phyloP scores from a whole-genome alignment of 768 basidiomycete species.

The Lentinula sp. region DNA sequence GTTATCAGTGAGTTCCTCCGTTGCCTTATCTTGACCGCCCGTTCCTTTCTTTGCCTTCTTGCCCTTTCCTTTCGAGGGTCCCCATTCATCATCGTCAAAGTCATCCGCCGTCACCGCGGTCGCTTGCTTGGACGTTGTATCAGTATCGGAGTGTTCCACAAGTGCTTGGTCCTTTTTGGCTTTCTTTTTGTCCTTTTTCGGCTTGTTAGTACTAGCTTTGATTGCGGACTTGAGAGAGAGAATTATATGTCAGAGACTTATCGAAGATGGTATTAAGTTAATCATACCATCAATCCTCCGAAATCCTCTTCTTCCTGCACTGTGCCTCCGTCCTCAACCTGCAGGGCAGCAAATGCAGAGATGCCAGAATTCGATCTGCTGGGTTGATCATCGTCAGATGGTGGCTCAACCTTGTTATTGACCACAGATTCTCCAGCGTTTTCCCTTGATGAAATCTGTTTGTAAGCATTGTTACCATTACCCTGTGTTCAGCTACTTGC shows the following conservation, averaged over 20 bases:
- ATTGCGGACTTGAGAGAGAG: slow-evolving; percentile 46
- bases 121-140: slow-evolving; percentile 12
- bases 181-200: slow-evolving; percentile 56
- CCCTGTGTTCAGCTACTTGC: slow-evolving; percentile 30
- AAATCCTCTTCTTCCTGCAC: slow-evolving; percentile 57
- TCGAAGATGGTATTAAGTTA: slow-evolving; percentile 7
- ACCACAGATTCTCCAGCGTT: slow-evolving; percentile 53
- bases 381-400: slow-evolving; percentile 32
- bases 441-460: slow-evolving; percentile 39
- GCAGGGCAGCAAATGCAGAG: slow-evolving; percentile 47
- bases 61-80: slow-evolving; percentile 52
- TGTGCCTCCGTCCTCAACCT: slow-evolving; percentile 33
- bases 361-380: slow-evolving; percentile 29
- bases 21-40: slow-evolving; percentile 22
- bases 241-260: slow-evolving; percentile 5
- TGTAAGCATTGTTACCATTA: not conserved
- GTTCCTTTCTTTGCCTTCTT: slow-evolving; percentile 62
- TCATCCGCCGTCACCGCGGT: slow-evolving; percentile 56
- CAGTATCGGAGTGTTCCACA: slow-evolving; percentile 22
- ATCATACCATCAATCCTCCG: slow-evolving; percentile 70
- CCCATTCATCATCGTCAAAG: slow-evolving; percentile 71
- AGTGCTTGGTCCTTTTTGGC: slow-evolving; percentile 29
- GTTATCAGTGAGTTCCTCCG: slow-evolving; percentile 25
- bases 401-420: slow-evolving; percentile 32
- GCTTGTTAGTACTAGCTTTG: slow-evolving; percentile 45